Evolutionary conservation across 108 stramenopile genomes (phyloP).

Genomic region (Seminavis robusta): DNA sequence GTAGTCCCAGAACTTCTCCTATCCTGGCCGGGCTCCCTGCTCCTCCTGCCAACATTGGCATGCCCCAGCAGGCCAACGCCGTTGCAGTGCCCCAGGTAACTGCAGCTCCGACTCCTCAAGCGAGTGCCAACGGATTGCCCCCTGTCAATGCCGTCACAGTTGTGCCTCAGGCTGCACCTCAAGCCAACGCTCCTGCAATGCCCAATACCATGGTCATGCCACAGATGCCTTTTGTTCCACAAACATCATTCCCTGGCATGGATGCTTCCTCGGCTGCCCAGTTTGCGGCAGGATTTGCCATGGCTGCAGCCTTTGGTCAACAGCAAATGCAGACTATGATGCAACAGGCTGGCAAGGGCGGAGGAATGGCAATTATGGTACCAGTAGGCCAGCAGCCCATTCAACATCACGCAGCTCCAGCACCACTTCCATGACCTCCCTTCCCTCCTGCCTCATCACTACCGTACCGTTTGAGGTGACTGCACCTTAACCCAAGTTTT

Average conservation of each 20-base stretch:
- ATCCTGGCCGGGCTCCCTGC: too few species aligned
- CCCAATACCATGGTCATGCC: neutral
- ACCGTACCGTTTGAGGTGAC: too few species aligned
- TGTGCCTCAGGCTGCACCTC: neutral
- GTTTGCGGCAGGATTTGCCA: slow-evolving; percentile 67
- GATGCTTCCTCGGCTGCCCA: slow-evolving; percentile 24
- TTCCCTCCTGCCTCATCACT: too few species aligned
- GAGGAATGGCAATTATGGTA: too few species aligned
- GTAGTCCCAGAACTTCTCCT: too few species aligned
- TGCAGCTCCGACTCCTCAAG: neutral
- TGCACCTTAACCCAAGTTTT: too few species aligned
- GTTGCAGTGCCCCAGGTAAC: neutral
- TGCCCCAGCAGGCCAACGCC: too few species aligned
- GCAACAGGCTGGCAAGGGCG: slow-evolving; percentile 10
- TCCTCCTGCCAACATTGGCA: too few species aligned
- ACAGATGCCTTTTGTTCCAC: slow-evolving; percentile 8
- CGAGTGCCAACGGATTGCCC: neutral
- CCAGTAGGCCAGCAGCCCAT: too few species aligned
- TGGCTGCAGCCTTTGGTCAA: slow-evolving; percentile 40
- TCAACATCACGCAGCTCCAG: too few species aligned
- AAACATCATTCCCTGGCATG: neutral
- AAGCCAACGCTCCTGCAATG: neutral
- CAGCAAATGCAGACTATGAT: slow-evolving; percentile 34
- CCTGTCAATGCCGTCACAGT: neutral
- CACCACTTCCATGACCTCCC: too few species aligned